These are phyloP conservation scores for Vitis labrusca DNA, from an alignment of 164 flowering plant genomes.

Conservation along the genomic window DNA sequence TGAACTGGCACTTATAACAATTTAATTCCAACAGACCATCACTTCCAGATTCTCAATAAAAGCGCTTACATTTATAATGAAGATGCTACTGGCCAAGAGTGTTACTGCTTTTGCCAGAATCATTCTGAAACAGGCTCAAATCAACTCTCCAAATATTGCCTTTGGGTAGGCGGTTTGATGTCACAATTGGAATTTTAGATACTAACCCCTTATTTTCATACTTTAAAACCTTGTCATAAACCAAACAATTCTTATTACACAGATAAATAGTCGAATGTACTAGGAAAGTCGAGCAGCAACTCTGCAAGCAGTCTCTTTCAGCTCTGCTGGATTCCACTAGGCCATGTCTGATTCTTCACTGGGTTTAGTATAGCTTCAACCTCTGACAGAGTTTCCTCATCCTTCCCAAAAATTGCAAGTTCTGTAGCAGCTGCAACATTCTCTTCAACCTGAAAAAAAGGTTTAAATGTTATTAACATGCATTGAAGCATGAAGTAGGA, in stretches of 20 bases:
- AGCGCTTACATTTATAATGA: no score
- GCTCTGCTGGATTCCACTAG: conserved; percentile 73
- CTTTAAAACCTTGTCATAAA: no score
- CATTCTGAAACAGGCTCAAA: no score
- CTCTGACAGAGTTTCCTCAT: conserved; percentile 54
- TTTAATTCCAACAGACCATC: no score
- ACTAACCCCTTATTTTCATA: no score
- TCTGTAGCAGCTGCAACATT: conserved; percentile 83
- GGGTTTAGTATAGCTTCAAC: conserved; percentile 74
- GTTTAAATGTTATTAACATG: not conserved
- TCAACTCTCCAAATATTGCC: not conserved
- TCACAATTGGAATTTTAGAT: not conserved
- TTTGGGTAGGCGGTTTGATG: not conserved
- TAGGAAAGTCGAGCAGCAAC: no score
- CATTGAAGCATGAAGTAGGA: not conserved
- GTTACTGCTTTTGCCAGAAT: no score
- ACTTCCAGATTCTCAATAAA: no score
- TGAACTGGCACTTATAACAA: no score
- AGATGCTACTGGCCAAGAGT: no score
- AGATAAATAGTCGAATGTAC: no score
- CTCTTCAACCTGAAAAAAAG: conserved; percentile 63
- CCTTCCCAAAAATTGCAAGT: conserved; percentile 49
- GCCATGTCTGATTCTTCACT: conserved; percentile 97
- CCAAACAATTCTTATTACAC: no score
- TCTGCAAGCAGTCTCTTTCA: conserved; percentile 4